Base-by-base conservation (phyloP, 176 grass and related monocot species). In the Typha latifolia region DNA sequence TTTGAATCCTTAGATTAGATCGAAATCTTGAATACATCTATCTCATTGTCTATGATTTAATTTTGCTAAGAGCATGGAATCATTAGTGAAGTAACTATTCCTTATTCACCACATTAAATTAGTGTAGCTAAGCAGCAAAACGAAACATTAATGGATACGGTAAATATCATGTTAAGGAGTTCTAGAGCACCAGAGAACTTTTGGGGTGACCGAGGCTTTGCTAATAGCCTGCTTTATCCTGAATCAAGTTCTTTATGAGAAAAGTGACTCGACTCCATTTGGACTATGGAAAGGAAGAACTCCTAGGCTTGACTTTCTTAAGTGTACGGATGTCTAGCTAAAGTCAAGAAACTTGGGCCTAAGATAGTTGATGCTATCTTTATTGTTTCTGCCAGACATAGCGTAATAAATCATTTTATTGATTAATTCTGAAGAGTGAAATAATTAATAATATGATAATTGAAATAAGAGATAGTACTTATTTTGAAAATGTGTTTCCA, bases 331-430 rank as follows among this genome's bases (percentile, higher is more conserved):
- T 65, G 24, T 65, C 27, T 65, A 15, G 62, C 29, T 3, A 65
- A 65, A 34, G 62, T 65, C 11, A 65, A 15, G 14, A 65, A 14
- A 65, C 8, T 65, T 32, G 29, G 62, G 11, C 11, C 4, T 34
- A 65, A 65, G 27, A 65, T 24, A 64, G 10, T 53, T 53, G 50
- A 53, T 53, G 50, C 50, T 14, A n/a, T 53, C n/a, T 53, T 53
- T 53, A 16, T 14, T 14, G 50, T 9, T 14, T 53, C 13, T n/a
- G 50, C 50, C 13, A 13, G 4, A 3, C 5, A 53, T 53, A 53
- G 12, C 2, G n/a, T 15, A 4, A 2, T 4, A 53, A 53, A 53
- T 53, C 13, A 16, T 15, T 53, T 53, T 53, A 53, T 13, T 53
- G 3, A n/a, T 53, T n/a, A 53, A 53, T 53, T 53, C 2, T 53